Base-by-base conservation (phyloP, 78 protist species). In the Bigelowiella natans region DNA sequence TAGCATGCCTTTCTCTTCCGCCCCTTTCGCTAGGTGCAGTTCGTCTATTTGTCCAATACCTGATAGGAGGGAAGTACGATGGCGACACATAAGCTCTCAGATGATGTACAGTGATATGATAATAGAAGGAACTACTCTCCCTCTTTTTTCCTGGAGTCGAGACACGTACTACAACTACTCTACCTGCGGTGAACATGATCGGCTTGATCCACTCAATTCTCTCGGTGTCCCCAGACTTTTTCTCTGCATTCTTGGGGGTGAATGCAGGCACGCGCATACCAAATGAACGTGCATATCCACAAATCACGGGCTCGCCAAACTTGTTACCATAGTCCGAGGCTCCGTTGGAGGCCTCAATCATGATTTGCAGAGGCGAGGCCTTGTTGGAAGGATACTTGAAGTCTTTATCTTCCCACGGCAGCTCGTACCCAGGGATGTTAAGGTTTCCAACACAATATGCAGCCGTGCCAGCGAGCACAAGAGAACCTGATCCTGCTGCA, bases 141-240 rank as follows among this genome's bases (percentile, higher is more conserved):
- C n/a, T n/a, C n/a, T n/a, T n/a, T n/a, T n/a, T n/a, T n/a, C n/a
- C n/a, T n/a, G n/a, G n/a, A n/a, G n/a, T n/a, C n/a, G n/a, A n/a
- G n/a, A n/a, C n/a, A n/a, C n/a, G n/a, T n/a, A n/a, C n/a, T n/a
- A n/a, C n/a, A n/a, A 28, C 34, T 36, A 97, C 98, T 82, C 95
- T n/a, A 82, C 98, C 98, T n/a, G 96, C 97, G 0, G 96, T 90
- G 83, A 97, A 94, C 97, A 97, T 95, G 92, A 97, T 97, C 38
- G 98, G 98, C 92, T 97, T 97, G 93, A 95, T 88, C 94, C 94
- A 96, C 91, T 91, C 93, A 18, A 95, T 83, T 92, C 94, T 94
- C 91, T 91, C 93, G 28, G 95, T 95, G 39, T 38, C 86, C 2
- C 86, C 89, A 7, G 7, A 18, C 86, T 2, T 31, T 29, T 83